phyloP scores from a whole-genome alignment of 495 filamentous ascomycete species.

The Chaetomium tenue region DNA sequence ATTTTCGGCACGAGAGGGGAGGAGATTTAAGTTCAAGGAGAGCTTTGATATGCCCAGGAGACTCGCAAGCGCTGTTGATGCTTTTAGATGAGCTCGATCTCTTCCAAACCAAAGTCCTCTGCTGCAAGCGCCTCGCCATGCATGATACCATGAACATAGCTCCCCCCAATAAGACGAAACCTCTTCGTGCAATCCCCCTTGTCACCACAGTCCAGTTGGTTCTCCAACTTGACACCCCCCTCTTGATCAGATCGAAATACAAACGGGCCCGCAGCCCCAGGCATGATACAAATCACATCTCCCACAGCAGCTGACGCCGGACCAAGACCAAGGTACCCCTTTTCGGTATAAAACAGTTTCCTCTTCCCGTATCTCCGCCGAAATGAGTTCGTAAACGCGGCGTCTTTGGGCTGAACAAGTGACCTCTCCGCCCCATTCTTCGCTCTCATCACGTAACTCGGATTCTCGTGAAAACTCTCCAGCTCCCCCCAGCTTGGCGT shows the following conservation, averaged over 20 bases:
- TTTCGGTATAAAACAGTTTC: slow-evolving; percentile 18
- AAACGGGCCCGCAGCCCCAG: slow-evolving; percentile 15
- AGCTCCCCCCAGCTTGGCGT: slow-evolving; percentile 19
- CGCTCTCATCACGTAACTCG: slow-evolving; percentile 15
- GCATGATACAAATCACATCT: slow-evolving; percentile 12
- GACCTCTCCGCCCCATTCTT: slow-evolving; percentile 2
- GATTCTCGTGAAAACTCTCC: slow-evolving; percentile 11
- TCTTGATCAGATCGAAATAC: not conserved
- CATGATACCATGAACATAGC: slow-evolving; percentile 21
- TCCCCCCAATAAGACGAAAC: slow-evolving; percentile 13
- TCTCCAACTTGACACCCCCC: not conserved
- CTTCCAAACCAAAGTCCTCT: slow-evolving; percentile 6
- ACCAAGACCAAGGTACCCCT: slow-evolving; percentile 17
- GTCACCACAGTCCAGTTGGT: not conserved
- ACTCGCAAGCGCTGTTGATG: too few species aligned
- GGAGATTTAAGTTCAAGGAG: too few species aligned
- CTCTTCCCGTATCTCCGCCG: slow-evolving; percentile 14
- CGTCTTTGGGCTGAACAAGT: slow-evolving; percentile 7
- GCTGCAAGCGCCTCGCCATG: slow-evolving; percentile 3
- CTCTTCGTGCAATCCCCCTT: not conserved
- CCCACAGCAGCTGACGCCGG: slow-evolving; percentile 6
- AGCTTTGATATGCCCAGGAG: too few species aligned
- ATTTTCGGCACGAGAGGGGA: too few species aligned
- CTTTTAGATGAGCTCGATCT: slow-evolving; percentile 1
- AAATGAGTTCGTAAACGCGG: slow-evolving; percentile 11